Evolutionary conservation across 139 green algal species (phyloP), one percentile per base, ranked within the genome.

Genomic region (Ulvella scutata): DNA sequence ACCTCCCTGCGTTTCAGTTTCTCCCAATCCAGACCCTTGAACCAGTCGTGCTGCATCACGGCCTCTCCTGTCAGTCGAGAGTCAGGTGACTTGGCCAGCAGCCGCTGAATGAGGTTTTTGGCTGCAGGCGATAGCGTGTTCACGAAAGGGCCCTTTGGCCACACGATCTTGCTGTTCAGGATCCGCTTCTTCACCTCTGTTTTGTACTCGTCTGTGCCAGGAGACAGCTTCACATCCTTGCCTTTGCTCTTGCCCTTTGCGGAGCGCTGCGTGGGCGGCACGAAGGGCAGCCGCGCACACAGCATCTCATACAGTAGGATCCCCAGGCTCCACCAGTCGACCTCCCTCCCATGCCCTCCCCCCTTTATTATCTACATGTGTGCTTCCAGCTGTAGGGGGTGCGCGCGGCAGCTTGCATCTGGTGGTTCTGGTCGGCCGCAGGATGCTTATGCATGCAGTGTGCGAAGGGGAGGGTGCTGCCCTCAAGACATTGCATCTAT

Each of bases 221-320:
- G 51, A n/a, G 31, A n/a, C n/a, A 67, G 51, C n/a, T 26, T n/a
- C n/a, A 26, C n/a, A 26, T 67, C 51, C 51, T 67, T 67, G 51
- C 40, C 40, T 13, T 26, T n/a, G 51, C 9, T 26, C 13, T 29
- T 26, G 51, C 51, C 51, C n/a, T 26, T n/a, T 26, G 20, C 9
- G 9, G 51, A 26, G n/a, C 20, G 10, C 51, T n/a, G 51, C 13
- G 33, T 26, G 9, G 31, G 51, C 51, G 51, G 51, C 51, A 23
- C 51, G 17, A 67, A 67, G n/a, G 51, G 51, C 51, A 67, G 51
- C 51, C 51, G 51, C 10, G 51, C 51, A 67, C 31, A 67, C 43
- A 80, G 28, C 72, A 80, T 40, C 77, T 80, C 72, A 72, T 80
- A 80, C 37, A 80, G 36, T 37, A 80, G 37, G 37, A 80, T 43